Base-by-base conservation (phyloP, 75 land plant genomes). In the Cupressus sempervirens region DNA sequence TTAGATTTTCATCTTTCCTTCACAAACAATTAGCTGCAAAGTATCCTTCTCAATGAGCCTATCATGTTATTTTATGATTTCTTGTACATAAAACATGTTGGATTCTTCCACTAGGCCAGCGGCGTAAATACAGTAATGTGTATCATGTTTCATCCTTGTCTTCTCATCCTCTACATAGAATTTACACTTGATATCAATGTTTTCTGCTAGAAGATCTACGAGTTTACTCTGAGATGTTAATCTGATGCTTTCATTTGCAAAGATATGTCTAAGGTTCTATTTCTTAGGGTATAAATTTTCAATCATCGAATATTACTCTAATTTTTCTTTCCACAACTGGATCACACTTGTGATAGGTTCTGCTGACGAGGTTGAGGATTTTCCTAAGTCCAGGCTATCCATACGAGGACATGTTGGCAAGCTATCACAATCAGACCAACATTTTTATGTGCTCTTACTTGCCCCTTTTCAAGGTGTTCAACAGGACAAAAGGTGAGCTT, bases 331-430 rank as follows among this genome's bases (percentile, higher is more conserved):
- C 2, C 74, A 11, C 9, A 15, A 72, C 74, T 72, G 74, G 74
- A 32, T 32, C 32, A 72, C 32, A 36, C 15, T 84, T 72, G 56
- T 50, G 53, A 72, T 87, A 90, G 91, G 82, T 90, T 70, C 83
- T 97, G 81, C 87, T 95, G 83, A 92, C 98, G 7, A 91, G 99
- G 83, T 32, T 93, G 34, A 86, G 94, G 85, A 62, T 97, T n/a
- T 88, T 97, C 87, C 88, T 94, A 87, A 91, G 84, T 81, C 99
- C 99, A 1, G 96, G 96, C 15, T 97, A 95, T 82, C 99, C 99
- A 41, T 95, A 93, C 65, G 99, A 97, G 87, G 93, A 92, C 23
- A 87, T 88, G 82, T 87, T 97, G 46, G 65, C 50, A 52, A 85
- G 84, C 65, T 97, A 92, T 84, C 93, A 92, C 41, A 97, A 94